Base-by-base conservation (phyloP, 2,329 filamentous ascomycete species). In the Paraphaeosphaeria minitans region DNA sequence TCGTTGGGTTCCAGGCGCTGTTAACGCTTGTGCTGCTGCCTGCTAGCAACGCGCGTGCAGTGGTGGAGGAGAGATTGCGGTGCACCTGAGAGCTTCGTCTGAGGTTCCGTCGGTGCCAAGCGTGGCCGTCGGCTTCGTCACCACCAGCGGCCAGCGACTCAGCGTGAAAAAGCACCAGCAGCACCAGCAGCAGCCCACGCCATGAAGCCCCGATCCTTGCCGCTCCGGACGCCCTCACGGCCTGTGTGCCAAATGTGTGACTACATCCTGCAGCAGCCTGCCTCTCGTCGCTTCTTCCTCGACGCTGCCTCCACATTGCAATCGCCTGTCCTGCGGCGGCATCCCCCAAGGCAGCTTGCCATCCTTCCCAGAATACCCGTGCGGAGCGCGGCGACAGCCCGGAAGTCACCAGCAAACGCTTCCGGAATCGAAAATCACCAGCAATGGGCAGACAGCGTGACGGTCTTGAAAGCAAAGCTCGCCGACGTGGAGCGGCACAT, bases 171-270 rank as follows among this genome's bases (percentile, higher is more conserved):
- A 43, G 53, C 46, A 43, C 16, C 39, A 42, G 42, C 50, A 39
- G 37, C 53, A n/a, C n/a, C n/a, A n/a, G n/a, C 58, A 35, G 24
- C 47, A 31, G 4, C 51, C 47, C 48, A 49, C 60, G 55, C 66
- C 54, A 76, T 76, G 73, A 71, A 73, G 55, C 65, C 72, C 52
- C 61, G 59, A 29, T 50, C 58, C 33, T 59, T 72, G 58, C 64
- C 72, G 59, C 55, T 72, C 59, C 72, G 72, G 57, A 55, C 62
- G 37, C 69, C 49, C 19, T 60, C 73, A 61, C 72, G 69, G 60
- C 66, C 70, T 41, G 60, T 73, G 16, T 76, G 73, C 61, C 72
- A 75, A 58, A 59, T 74, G 59, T 76, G 73, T 65, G 69, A 71
- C 57, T 71, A 66, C 64, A 66, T 73, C 37, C 49, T 64, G 54